phyloP scores from a whole-genome alignment of 2,329 filamentous ascomycete species.

The Graphilbum ipis-grandicollis region DNA sequence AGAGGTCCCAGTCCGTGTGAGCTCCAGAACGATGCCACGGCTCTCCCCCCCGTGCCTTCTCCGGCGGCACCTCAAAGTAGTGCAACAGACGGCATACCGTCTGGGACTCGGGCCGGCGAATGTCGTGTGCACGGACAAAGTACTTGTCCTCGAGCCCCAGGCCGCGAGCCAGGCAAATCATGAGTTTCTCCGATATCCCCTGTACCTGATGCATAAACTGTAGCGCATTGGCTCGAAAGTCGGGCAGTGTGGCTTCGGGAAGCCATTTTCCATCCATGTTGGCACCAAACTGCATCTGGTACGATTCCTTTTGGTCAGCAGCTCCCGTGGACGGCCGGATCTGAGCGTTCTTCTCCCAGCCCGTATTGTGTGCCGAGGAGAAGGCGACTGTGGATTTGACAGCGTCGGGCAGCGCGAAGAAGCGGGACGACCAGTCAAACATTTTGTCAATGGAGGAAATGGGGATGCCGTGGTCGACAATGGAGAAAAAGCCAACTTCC shows the following conservation, averaged over 20 bases:
- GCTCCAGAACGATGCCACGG: conserved; percentile 35
- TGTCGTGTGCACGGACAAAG: conserved; percentile 34
- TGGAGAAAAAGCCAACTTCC: conserved; percentile 41
- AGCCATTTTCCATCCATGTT: conserved; percentile 25
- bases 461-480: conserved; percentile 36
- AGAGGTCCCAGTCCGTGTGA: conserved; percentile 39
- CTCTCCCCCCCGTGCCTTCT: conserved; percentile 8
- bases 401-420: conserved; percentile 34
- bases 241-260: conserved; percentile 12
- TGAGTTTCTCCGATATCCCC: conserved; percentile 31
- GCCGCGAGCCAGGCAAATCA: conserved; percentile 35
- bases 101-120: conserved; percentile 28
- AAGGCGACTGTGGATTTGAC: conserved; percentile 36
- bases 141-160: conserved; percentile 34
- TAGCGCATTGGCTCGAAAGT: conserved; percentile 28
- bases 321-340: conserved; percentile 40
- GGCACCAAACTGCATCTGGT: conserved; percentile 40
- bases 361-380: conserved; percentile 29
- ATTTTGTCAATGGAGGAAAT: conserved; percentile 28
- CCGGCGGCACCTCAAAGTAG: conserved; percentile 9
- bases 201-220: conserved; percentile 18
- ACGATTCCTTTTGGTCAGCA: conserved; percentile 40
- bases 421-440: conserved; percentile 24
- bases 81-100: conserved; percentile 29
- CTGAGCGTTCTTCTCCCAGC: conserved; percentile 42